phyloP scores from a whole-genome alignment of 352 stramenopile species.

The Pythium aquatile region DNA sequence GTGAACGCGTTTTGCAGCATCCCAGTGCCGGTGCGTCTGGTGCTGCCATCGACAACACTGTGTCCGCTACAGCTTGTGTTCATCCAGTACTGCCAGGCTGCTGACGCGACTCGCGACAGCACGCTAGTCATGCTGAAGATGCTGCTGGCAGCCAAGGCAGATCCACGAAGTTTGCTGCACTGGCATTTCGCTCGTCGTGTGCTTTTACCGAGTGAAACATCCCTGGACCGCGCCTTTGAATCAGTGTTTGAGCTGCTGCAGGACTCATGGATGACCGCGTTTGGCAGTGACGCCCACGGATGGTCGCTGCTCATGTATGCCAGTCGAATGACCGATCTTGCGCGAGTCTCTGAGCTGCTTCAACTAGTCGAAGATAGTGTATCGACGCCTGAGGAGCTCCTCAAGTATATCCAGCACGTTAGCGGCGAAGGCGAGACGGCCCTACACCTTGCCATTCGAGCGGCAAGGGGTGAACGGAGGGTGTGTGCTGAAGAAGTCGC shows the following conservation, averaged over 20 bases:
- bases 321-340: constrained; percentile 46
- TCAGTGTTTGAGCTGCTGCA: constrained; percentile 29
- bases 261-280: constrained; percentile 22
- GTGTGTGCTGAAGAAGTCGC: constrained; percentile 32
- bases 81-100: constrained; percentile 17
- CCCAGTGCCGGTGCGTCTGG: constrained; percentile 22
- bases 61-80: constrained; percentile 60
- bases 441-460: constrained; percentile 70
- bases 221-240: constrained; percentile 28
- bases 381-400: constrained; percentile 13
- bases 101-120: constrained; percentile 14
- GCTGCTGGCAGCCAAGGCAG: constrained; percentile 43
- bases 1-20: constrained; percentile 48
- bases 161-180: constrained; percentile 44
- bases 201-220: constrained; percentile 36
- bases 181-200: constrained; percentile 61
- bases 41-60: constrained; percentile 23
- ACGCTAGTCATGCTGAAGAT: constrained; percentile 32
- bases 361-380: constrained; percentile 12
- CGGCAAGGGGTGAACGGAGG: constrained; percentile 6
- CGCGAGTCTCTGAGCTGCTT: constrained; percentile 39
- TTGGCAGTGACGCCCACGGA: constrained; percentile 38
- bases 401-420: constrained; percentile 55
- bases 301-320: constrained; percentile 79
- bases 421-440: constrained; percentile 64